A percentile compares a stretch with the other conserved stretches of the same genome.
Evolutionary conservation across 306 rosid genomes (phyloP).

Genomic region (Quercus dentata): DNA sequence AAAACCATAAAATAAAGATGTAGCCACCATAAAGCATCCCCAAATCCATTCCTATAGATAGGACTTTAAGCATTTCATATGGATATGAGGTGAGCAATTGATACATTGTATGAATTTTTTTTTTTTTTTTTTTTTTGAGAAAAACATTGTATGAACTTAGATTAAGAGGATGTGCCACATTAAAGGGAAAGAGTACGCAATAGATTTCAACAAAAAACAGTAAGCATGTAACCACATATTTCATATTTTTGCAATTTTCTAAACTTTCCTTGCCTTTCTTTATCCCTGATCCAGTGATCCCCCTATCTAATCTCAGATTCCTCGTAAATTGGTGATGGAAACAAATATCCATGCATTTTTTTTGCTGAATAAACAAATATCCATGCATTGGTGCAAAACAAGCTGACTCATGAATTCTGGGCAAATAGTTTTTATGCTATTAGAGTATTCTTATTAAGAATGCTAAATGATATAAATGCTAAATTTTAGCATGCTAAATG

Average conservation of each 20-base stretch:
- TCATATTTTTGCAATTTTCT: not conserved
- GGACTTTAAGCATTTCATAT: not conserved
- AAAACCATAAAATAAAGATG: too few relatives aligned
- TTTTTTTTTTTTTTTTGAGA: too few relatives aligned
- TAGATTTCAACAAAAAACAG: not conserved
- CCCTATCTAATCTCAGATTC: not conserved
- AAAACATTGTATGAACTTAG: not conserved
- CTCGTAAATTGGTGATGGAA: not conserved
- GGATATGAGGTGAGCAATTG: too few relatives aligned
- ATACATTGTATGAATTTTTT: not conserved
- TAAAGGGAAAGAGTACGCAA: not conserved
- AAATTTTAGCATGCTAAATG: too few relatives aligned
- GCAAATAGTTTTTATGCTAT: slow-evolving; percentile 80
- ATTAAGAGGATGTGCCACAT: not conserved
- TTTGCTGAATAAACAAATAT: not conserved
- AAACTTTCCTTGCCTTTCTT: not conserved
- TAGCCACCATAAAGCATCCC: too few relatives aligned
- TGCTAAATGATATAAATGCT: too few relatives aligned
- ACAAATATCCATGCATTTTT: not conserved
- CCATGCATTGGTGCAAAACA: not conserved
- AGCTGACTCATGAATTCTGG: slow-evolving; percentile 38
- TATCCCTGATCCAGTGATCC: too few relatives aligned
- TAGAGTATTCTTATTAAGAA: not conserved
- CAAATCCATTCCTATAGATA: not conserved
- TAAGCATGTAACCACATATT: not conserved